phyloP scores from a whole-genome alignment of 805 yeast genomes.

The Cyberlindnera subsufficiens region DNA sequence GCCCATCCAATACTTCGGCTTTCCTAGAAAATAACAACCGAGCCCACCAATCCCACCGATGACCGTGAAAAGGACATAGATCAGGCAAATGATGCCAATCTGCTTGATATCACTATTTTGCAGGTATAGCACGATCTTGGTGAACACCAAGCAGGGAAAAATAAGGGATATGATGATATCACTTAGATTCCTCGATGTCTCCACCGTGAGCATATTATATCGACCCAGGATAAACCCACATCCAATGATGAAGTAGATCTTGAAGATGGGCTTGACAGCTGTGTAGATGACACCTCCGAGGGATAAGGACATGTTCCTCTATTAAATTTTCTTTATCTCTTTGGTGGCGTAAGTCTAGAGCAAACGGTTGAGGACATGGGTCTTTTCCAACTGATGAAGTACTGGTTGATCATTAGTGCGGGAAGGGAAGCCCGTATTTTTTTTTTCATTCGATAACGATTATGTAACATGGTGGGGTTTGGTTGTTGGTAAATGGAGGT shows the following conservation, averaged over 20 bases:
- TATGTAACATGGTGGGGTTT: too few relatives aligned
- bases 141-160: constrained; percentile 62
- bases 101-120: constrained; percentile 60
- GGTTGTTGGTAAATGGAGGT: too few relatives aligned
- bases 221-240: constrained; percentile 61
- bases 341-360: too few relatives aligned
- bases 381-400: too few relatives aligned
- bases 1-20: constrained; percentile 64
- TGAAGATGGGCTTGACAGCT: constrained; percentile 69
- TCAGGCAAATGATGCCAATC: constrained; percentile 56
- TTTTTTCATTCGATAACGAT: too few relatives aligned
- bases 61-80: constrained; percentile 44
- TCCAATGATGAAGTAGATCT: constrained; percentile 65
- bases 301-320: neutral
- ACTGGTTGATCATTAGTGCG: too few relatives aligned
- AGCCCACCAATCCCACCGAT: constrained; percentile 44
- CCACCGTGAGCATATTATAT: constrained; percentile 51
- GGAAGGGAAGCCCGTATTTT: too few relatives aligned
- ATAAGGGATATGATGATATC: constrained; percentile 56
- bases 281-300: constrained; percentile 38
- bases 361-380: too few relatives aligned
- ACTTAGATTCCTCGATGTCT: constrained; percentile 57
- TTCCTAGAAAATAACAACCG: constrained; percentile 7
- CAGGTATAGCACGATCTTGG: constrained; percentile 56
- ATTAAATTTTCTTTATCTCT: neutral